Conservation (phyloP, 2,329 filamentous ascomycete genomes). For the Cryphonectria nitschkei region DNA sequence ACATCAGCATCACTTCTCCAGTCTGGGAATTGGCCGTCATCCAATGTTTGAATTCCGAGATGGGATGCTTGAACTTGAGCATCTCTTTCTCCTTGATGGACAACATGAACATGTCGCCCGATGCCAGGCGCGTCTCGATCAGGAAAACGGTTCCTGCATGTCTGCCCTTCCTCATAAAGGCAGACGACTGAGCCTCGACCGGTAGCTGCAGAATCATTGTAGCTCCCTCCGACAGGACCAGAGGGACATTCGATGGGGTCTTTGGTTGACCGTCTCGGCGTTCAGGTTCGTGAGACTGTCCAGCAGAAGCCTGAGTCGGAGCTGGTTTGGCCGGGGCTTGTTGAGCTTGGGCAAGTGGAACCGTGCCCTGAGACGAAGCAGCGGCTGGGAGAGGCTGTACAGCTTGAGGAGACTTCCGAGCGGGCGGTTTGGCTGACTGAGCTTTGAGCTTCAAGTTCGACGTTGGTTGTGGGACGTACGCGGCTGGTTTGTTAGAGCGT, state of each 20-base stretch:
- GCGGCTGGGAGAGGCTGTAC: background rate
- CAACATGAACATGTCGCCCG: constrained; percentile 16
- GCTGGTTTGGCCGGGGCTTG: background rate
- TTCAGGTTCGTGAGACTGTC: background rate
- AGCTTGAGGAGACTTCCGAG: background rate
- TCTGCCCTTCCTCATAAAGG: background rate
- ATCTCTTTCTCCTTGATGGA: constrained; percentile 8
- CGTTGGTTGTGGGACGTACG: background rate
- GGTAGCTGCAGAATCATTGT: background rate
- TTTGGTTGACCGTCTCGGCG: background rate
- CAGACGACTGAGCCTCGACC: background rate
- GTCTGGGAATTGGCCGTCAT: constrained; percentile 3
- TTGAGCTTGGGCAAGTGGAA: background rate
- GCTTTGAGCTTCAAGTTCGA: too few relatives aligned
- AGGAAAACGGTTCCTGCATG: constrained; percentile 15
- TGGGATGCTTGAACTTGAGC: constrained; percentile 9
- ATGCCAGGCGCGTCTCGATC: background rate
- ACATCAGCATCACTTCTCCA: constrained; percentile 20
- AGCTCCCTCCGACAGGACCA: constrained; percentile 7
- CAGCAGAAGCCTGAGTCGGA: too few relatives aligned
- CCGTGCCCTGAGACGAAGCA: background rate
- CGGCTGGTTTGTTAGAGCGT: background rate
- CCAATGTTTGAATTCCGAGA: constrained; percentile 9
- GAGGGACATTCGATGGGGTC: too few relatives aligned
- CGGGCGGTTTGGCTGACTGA: background rate